These are phyloP conservation scores for Termitomyces sp. DNA, from an alignment of 768 basidiomycete species.

Conservation along the genomic window DNA sequence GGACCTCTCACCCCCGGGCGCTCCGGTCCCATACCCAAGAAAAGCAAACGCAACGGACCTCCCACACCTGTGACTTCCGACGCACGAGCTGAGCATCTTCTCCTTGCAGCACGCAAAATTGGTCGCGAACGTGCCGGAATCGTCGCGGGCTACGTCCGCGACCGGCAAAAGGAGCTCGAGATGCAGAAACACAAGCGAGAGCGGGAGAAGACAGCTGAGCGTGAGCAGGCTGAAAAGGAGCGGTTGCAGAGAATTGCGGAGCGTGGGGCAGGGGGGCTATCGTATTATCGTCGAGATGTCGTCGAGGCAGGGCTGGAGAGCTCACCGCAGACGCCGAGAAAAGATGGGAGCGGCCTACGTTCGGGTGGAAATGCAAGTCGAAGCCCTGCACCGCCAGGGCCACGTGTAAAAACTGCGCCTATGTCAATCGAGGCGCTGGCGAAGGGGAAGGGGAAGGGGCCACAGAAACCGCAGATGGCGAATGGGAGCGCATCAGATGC, in stretches of 20 bases:
- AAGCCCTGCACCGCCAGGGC: constrained; percentile 7
- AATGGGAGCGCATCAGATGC: neutral
- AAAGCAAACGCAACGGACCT: constrained; percentile 18
- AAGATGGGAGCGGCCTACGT: neutral
- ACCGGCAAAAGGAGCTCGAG: constrained; percentile 31
- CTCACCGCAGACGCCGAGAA: constrained; percentile 16
- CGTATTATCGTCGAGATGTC: constrained; percentile 17
- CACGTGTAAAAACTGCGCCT: neutral
- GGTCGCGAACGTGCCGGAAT: constrained; percentile 56
- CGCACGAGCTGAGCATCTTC: constrained; percentile 64
- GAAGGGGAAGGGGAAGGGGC: constrained; percentile 2
- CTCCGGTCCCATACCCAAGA: neutral
- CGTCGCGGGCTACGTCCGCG: constrained; percentile 45
- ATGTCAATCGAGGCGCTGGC: constrained; percentile 12
- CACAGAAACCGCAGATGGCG: neutral
- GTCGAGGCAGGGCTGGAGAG: constrained; percentile 3
- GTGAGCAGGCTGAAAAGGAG: constrained; percentile 25
- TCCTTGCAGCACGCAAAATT: constrained; percentile 66
- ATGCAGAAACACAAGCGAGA: constrained; percentile 27
- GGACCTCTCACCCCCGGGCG: constrained; percentile 8
- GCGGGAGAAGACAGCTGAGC: constrained; percentile 22
- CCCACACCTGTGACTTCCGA: constrained; percentile 43
- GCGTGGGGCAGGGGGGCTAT: constrained; percentile 10
- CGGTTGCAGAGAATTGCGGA: constrained; percentile 21
- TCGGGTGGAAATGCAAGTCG: constrained; percentile 6